phyloP scores from a whole-genome alignment of 2,329 filamentous ascomycete species.

The Didymella pinodella region DNA sequence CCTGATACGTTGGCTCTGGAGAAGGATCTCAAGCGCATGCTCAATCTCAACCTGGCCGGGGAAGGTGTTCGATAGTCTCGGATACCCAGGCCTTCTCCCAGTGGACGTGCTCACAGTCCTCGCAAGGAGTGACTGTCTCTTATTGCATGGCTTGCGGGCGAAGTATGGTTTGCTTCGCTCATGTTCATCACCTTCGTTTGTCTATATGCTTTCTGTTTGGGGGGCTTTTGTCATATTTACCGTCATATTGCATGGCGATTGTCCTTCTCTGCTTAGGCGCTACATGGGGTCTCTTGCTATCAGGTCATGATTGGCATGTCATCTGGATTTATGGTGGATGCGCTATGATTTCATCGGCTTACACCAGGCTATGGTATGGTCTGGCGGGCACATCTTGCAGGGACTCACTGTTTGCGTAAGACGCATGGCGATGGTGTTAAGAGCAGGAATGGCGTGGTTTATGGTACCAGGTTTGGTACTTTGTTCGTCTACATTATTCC shows the following conservation, averaged over 20 bases:
- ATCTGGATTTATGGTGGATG: slow-evolving; percentile 14
- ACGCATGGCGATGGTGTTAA: slow-evolving; percentile 20
- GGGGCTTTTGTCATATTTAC: neutral
- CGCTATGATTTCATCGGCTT: slow-evolving; percentile 15
- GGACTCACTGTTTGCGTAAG: slow-evolving; percentile 14
- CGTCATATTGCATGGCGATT: slow-evolving; percentile 30
- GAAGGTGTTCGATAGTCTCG: slow-evolving; percentile 36
- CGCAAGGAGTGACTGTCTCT: slow-evolving; percentile 19
- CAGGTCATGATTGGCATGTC: slow-evolving; percentile 24
- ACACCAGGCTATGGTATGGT: slow-evolving; percentile 11
- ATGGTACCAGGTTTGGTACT: slow-evolving; percentile 26
- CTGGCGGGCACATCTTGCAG: slow-evolving; percentile 11
- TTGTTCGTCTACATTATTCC: slow-evolving; percentile 19
- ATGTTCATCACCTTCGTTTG: slow-evolving; percentile 29
- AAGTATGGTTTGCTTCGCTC: slow-evolving; percentile 25
- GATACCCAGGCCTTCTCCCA: slow-evolving; percentile 18
- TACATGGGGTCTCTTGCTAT: slow-evolving; percentile 25
- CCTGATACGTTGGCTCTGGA: slow-evolving; percentile 41
- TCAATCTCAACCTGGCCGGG: slow-evolving; percentile 41
- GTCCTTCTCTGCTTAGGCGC: slow-evolving; percentile 29
- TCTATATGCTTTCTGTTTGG: slow-evolving; percentile 30
- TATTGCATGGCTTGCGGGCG: slow-evolving; percentile 38
- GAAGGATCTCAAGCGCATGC: slow-evolving; percentile 49
- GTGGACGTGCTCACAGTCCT: neutral
- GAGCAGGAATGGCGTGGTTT: slow-evolving; percentile 19